Percentiles rank a stretch among this genome's conserved stretches.
Conservation (phyloP, 768 basidiomycete genomes). For the Russula ochroleuca region DNA sequence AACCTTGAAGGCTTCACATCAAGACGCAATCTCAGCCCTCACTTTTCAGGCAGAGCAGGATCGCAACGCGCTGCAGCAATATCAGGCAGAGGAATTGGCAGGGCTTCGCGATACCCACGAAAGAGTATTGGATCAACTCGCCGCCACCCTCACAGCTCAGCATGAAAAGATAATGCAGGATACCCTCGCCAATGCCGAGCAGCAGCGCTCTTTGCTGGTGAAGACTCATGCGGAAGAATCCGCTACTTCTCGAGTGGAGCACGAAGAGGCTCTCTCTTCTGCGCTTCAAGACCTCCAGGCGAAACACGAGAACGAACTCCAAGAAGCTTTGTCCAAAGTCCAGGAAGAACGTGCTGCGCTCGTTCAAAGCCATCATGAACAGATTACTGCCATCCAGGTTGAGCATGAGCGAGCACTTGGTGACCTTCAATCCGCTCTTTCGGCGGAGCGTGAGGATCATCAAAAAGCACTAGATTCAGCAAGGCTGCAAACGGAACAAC, state of each 20-base stretch:
- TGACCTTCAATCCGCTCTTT: conserved; percentile 40
- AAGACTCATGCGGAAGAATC: conserved; percentile 41
- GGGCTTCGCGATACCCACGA: conserved; percentile 46
- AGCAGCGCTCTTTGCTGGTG: conserved; percentile 34
- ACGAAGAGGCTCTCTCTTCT: conserved; percentile 41
- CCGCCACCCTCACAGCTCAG: conserved; percentile 6
- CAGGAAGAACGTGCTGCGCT: conserved; percentile 10
- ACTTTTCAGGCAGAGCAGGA: conserved; percentile 37
- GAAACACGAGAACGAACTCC: conserved; percentile 15
- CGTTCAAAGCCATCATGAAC: conserved; percentile 3
- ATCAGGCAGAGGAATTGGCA: conserved; percentile 40
- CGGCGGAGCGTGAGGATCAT: conserved; percentile 38
- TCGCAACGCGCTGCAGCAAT: conserved; percentile 35
- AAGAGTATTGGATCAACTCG: conserved; percentile 35
- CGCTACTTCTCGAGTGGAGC: conserved; percentile 42
- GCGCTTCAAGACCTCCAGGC: not conserved
- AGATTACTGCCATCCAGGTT: conserved; percentile 6
- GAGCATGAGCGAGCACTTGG: conserved; percentile 28
- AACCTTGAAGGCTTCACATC: conserved; percentile 47
- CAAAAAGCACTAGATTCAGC: conserved; percentile 38
- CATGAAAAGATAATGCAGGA: conserved; percentile 23
- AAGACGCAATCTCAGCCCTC: conserved; percentile 36
- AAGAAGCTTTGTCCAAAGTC: conserved; percentile 3
- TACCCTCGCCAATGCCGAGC: conserved; percentile 31
- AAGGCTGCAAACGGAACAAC: conserved; percentile 34